These are phyloP conservation scores for Pichiaceae sp. DNA, from an alignment of 1,139 yeast genomes.

Conservation along the genomic window DNA sequence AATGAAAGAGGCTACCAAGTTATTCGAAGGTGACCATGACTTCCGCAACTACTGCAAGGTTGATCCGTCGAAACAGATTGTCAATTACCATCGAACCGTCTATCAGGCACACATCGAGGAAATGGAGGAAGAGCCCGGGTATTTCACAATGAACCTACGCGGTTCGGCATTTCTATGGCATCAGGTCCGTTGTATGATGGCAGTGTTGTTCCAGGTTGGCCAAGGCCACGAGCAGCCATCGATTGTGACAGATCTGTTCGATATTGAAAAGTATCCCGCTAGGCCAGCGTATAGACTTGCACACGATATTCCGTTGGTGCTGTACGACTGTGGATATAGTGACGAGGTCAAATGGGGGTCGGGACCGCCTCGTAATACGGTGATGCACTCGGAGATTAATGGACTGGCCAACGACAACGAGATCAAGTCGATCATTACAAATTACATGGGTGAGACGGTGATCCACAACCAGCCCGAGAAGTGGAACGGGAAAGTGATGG, in stretches of 20 bases:
- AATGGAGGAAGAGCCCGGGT: conserved; percentile 25
- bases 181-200: conserved; percentile 95
- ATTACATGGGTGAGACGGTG: conserved; percentile 25
- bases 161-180: conserved; percentile 98
- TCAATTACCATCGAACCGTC: conserved; percentile 60
- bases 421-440: conserved; percentile 27
- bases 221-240: conserved; percentile 61
- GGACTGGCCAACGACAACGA: conserved; percentile 27
- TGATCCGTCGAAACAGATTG: conserved; percentile 89
- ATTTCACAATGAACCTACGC: conserved; percentile 64
- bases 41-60: conserved; percentile 91
- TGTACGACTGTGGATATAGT: conserved; percentile 79
- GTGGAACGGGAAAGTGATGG: conserved; percentile 19
- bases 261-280: conserved; percentile 49
- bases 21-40: conserved; percentile 72
- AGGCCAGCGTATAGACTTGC: conserved; percentile 89
- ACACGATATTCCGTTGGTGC: conserved; percentile 78
- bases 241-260: conserved; percentile 50
- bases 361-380: conserved; percentile 11
- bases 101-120: conserved; percentile 41
- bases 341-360: conserved; percentile 53
- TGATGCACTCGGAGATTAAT: conserved; percentile 15
- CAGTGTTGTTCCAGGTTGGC: conserved; percentile 71
- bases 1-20: conserved; percentile 65
- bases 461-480: conserved; percentile 22